Base-by-base conservation (phyloP, 2,329 filamentous ascomycete genomes). In the Alternaria ethzedia region DNA sequence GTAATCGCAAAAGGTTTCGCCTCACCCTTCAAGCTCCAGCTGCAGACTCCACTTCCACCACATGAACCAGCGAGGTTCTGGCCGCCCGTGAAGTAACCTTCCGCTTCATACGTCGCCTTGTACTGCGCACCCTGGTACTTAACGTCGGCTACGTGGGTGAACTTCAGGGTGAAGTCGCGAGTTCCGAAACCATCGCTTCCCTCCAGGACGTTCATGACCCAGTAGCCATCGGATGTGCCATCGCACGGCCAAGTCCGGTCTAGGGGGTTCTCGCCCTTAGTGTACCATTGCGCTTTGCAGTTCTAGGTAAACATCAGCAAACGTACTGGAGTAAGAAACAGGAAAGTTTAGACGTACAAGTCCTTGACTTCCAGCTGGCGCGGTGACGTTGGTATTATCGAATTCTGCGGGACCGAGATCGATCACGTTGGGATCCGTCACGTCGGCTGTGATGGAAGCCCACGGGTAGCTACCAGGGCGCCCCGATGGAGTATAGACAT, bases 371-470 rank as follows among this genome's bases (percentile, higher is more conserved):
- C 68, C 68, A 17, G 61, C 68, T 1, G 75, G 69, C 4, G 71
- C 54, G 13, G 58, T 67, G 7, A 72, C 67, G 3, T 49, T 17
- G 7, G n/a, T 54, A 28, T 50, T 50, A 49, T 66, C 55, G 17
- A 47, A 58, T 2, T 21, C 2, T 20, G 66, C 21, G 13, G 54
- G 52, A 13, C 64, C 65, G 17, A 74, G 59, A 54, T 61, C 66
- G 64, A 69, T 63, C 9, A 61, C 61, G 54, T 77, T 76, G 5
- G 75, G 72, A 25, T 77, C 74, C 8, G 68, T 74, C n/a, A 76
- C 59, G 54, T 66, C 69, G 32, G 72, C 71, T 17, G 54, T 65
- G 54, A 77, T 67, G 10, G 50, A 59, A 3, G 57, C 52, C 72
- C 73, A 76, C 17, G 68, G 63, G 20, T 70, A 68, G 47, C 51